Evolutionary conservation across 768 basidiomycete species (phyloP).

Genomic region (Roridomyces roridus): DNA sequence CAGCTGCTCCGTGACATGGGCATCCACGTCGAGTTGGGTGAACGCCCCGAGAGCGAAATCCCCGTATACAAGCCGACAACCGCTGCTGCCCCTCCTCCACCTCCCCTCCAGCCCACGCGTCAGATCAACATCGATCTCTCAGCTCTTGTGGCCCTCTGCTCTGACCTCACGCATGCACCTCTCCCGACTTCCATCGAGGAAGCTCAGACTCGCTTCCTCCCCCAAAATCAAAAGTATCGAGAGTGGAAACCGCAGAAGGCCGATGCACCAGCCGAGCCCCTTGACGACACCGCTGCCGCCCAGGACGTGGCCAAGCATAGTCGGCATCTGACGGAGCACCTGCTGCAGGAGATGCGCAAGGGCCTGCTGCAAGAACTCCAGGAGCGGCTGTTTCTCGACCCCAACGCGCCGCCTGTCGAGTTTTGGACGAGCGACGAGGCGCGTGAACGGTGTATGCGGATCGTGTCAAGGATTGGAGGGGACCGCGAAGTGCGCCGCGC

Average conservation of each 20-base stretch:
- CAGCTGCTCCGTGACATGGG: constrained; percentile 64
- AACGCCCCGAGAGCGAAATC: constrained; percentile 42
- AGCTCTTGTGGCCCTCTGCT: constrained; percentile 81
- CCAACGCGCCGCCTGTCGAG: constrained; percentile 40
- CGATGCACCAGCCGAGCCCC: background rate
- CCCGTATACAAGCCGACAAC: constrained; percentile 11
- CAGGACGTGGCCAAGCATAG: constrained; percentile 61
- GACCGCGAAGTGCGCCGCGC: constrained; percentile 68
- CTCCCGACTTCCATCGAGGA: constrained; percentile 64
- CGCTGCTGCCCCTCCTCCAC: constrained; percentile 15
- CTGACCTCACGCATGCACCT: constrained; percentile 78
- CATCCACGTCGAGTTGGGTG: constrained; percentile 71
- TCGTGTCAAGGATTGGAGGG: constrained; percentile 83
- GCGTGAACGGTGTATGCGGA: constrained; percentile 72
- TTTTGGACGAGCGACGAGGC: constrained; percentile 90
- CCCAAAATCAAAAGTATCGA: constrained; percentile 59
- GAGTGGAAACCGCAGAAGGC: constrained; percentile 56
- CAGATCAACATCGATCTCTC: constrained; percentile 85
- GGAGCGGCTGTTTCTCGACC: constrained; percentile 36
- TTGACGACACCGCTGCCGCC: constrained; percentile 40
- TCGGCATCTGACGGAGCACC: constrained; percentile 74
- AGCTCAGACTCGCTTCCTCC: constrained; percentile 69
- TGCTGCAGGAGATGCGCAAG: constrained; percentile 75
- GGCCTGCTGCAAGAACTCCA: constrained; percentile 83
- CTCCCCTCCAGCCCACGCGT: constrained; percentile 52